Percentiles rank a stretch among this genome's conserved stretches.
Evolutionary conservation across 2,329 filamentous ascomycete species (phyloP).

Genomic region (Didymella segeticola): DNA sequence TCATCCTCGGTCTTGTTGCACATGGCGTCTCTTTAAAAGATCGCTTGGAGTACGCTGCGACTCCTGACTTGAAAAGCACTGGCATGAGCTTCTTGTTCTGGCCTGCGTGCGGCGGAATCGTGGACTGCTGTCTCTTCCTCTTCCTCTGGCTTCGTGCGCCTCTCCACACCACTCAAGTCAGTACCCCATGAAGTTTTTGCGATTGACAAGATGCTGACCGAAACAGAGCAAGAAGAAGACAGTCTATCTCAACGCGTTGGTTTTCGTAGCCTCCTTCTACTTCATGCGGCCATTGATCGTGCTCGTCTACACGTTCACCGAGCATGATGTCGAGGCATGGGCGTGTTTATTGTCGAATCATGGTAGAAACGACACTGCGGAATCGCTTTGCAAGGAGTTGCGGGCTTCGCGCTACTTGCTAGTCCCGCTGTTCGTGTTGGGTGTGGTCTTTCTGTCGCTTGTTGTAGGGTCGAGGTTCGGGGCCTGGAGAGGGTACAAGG

Average conservation of each 20-base stretch:
- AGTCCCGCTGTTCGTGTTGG: slow-evolving; percentile 13
- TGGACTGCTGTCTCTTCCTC: slow-evolving; percentile 19
- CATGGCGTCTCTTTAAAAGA: background rate
- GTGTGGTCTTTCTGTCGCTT: background rate
- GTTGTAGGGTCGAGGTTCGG: slow-evolving; percentile 2
- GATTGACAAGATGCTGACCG: background rate
- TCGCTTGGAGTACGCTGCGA: background rate
- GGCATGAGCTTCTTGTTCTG: slow-evolving; percentile 22
- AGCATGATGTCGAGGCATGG: slow-evolving; percentile 14
- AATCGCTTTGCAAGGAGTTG: slow-evolving; percentile 14
- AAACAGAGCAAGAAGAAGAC: slow-evolving; percentile 4
- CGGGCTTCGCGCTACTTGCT: slow-evolving; percentile 12
- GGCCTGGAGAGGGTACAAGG: background rate
- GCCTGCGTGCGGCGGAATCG: slow-evolving; percentile 21
- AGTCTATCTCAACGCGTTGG: slow-evolving; percentile 1
- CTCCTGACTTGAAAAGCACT: background rate
- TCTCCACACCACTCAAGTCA: background rate
- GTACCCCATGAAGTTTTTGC: background rate
- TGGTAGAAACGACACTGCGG: background rate
- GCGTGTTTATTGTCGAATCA: slow-evolving; percentile 4
- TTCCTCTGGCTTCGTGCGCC: slow-evolving; percentile 5
- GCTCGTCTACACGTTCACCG: slow-evolving; percentile 15
- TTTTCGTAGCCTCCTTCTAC: slow-evolving; percentile 20
- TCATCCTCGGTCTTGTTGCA: background rate
- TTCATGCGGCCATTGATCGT: slow-evolving; percentile 16